Evolutionary conservation across 2,329 filamentous ascomycete species (phyloP).

Genomic region (Pseudogymnoascus sp.): DNA sequence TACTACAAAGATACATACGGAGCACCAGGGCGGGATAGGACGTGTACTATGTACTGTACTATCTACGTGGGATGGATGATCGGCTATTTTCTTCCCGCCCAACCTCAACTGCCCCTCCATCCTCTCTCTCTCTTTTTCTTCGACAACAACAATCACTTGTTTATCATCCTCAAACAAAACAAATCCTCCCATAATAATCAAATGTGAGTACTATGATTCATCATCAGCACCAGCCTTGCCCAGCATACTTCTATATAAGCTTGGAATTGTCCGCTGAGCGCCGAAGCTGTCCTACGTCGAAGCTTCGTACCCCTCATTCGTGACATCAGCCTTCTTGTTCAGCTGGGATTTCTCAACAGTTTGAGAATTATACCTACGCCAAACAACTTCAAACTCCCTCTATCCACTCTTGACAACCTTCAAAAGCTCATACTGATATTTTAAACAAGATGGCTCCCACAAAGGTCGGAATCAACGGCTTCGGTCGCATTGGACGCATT

Average conservation of each 20-base stretch:
- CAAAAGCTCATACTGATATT: neutral
- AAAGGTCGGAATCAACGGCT: slow-evolving; percentile 98
- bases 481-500: slow-evolving; percentile 98
- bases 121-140: slow-evolving; percentile 5
- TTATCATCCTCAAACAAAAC: slow-evolving; percentile 3
- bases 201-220: neutral
- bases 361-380: neutral
- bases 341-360: slow-evolving; percentile 4
- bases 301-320: slow-evolving; percentile 8
- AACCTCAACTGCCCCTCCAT: slow-evolving; percentile 10
- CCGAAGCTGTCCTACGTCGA: neutral
- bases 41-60: neutral
- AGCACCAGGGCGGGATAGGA: neutral
- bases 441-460: slow-evolving; percentile 42
- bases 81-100: slow-evolving; percentile 11
- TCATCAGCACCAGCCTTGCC: neutral
- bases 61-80: neutral
- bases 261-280: neutral
- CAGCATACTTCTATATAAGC: neutral
- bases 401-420: neutral
- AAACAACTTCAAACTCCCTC: neutral
- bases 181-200: slow-evolving; percentile 4
- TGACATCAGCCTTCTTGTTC: neutral
- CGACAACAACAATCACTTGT: slow-evolving; percentile 4
- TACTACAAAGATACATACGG: neutral